Conservation (phyloP, 2,329 filamentous ascomycete genomes). For the Phaeoacremonium minimum region DNA sequence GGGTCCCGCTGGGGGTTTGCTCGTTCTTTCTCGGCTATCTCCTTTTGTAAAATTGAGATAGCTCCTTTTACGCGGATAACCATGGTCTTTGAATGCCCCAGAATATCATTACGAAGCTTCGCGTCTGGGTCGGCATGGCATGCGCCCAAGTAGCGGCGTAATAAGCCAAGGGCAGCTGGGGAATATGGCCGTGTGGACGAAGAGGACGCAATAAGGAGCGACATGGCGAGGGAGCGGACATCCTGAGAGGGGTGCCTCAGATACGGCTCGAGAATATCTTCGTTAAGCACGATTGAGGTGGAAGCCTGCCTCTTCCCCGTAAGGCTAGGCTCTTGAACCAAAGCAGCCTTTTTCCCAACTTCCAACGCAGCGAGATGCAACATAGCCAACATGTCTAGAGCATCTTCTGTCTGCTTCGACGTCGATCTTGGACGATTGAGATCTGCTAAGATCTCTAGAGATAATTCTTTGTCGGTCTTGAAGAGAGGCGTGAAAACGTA, state of each 20-base stretch:
- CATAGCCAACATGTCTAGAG: slow-evolving; percentile 48
- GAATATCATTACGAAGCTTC: slow-evolving; percentile 77
- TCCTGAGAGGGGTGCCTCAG: slow-evolving; percentile 53
- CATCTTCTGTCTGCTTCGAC: too few species aligned
- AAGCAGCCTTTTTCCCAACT: slow-evolving; percentile 64
- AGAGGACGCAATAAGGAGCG: slow-evolving; percentile 72
- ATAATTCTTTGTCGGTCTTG: slow-evolving; percentile 48
- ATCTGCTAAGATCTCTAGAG: slow-evolving; percentile 53
- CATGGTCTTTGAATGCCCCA: slow-evolving; percentile 71
- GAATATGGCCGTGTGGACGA: slow-evolving; percentile 72
- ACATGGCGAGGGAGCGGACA: slow-evolving; percentile 76
- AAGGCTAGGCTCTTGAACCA: slow-evolving; percentile 68
- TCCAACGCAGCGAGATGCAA: slow-evolving; percentile 66
- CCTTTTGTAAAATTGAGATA: slow-evolving; percentile 50
- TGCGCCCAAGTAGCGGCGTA: slow-evolving; percentile 62
- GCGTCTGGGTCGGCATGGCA: slow-evolving; percentile 83
- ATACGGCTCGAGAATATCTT: slow-evolving; percentile 42
- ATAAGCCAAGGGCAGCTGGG: slow-evolving; percentile 51
- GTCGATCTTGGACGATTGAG: slow-evolving; percentile 30
- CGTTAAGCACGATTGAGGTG: slow-evolving; percentile 28
- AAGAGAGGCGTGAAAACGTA: slow-evolving; percentile 62
- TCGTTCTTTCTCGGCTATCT: slow-evolving; percentile 20
- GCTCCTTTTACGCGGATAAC: slow-evolving; percentile 70
- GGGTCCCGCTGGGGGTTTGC: background rate
- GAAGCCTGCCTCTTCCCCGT: slow-evolving; percentile 1